These are phyloP conservation scores for Lasiosphaeria miniovina DNA, from an alignment of 495 filamentous ascomycete species.

Conservation along the genomic window DNA sequence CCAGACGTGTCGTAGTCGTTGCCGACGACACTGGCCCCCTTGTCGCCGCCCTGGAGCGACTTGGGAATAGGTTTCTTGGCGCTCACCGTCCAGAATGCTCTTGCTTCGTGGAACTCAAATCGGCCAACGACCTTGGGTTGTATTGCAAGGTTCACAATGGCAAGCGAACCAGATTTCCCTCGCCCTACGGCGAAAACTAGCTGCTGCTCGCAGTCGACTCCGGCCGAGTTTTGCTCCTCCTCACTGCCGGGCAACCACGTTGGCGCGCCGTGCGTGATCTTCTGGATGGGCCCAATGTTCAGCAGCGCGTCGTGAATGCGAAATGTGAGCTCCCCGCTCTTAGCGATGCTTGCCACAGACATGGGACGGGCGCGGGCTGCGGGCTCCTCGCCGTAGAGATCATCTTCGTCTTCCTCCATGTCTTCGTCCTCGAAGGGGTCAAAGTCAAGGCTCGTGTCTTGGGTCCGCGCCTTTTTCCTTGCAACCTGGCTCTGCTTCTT, in stretches of 20 bases:
- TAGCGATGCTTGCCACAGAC: conserved; percentile 28
- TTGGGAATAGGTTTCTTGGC: conserved; percentile 57
- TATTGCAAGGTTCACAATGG: conserved; percentile 71
- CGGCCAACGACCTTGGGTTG: conserved; percentile 61
- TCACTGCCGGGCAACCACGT: conserved; percentile 40
- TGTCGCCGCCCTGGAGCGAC: conserved; percentile 44
- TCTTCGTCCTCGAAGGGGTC: conserved; percentile 47
- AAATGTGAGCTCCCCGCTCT: conserved; percentile 65
- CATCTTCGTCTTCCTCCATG: conserved; percentile 49
- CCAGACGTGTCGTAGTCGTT: conserved; percentile 50
- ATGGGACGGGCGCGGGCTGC: conserved; percentile 25
- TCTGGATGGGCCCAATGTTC: conserved; percentile 74
- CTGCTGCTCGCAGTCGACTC: conserved; percentile 58
- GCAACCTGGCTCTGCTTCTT: conserved; percentile 52
- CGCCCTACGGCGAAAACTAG: conserved; percentile 69
- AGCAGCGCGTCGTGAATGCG: conserved; percentile 70
- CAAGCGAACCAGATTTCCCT: conserved; percentile 65
- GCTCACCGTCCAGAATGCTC: conserved; percentile 62
- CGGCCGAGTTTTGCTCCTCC: conserved; percentile 40
- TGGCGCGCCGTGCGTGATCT: conserved; percentile 61
- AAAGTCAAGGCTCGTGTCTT: conserved; percentile 53
- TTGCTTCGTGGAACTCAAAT: conserved; percentile 59
- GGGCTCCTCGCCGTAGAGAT: conserved; percentile 68
- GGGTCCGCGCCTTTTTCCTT: conserved; percentile 45
- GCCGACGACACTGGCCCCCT: conserved; percentile 44